Percentiles rank a stretch among this genome's conserved stretches.
phyloP scores from a whole-genome alignment of 1,284 basidiomycete species.

The Fomitopsis betulina region DNA sequence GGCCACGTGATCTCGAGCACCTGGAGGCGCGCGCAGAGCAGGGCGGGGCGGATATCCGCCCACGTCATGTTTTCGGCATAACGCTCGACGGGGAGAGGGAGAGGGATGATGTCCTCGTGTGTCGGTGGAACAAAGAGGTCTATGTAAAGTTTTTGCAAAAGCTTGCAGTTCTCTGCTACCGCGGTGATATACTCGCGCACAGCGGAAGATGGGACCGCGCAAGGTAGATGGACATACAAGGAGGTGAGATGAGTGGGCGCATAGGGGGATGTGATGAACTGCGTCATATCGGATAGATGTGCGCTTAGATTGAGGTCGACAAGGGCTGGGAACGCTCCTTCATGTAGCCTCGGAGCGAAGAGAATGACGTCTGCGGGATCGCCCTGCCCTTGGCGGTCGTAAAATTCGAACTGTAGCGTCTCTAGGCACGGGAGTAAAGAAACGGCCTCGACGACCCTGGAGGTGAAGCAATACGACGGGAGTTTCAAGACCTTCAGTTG shows the following conservation, averaged over 20 bases:
- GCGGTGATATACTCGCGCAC: constrained; percentile 39
- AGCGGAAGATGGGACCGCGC: constrained; percentile 34
- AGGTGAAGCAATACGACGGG: constrained; percentile 48
- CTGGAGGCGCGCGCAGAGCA: constrained; percentile 39
- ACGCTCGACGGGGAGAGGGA: constrained; percentile 11
- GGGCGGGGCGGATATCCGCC: constrained; percentile 44
- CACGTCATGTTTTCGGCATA: constrained; percentile 32
- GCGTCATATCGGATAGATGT: constrained; percentile 37
- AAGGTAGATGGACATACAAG: constrained; percentile 46
- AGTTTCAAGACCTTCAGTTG: constrained; percentile 45
- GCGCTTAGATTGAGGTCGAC: constrained; percentile 47
- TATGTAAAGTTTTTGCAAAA: constrained; percentile 37
- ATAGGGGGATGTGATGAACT: constrained; percentile 40
- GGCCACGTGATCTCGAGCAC: constrained; percentile 50
- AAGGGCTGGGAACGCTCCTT: constrained; percentile 51
- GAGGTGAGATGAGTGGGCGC: constrained; percentile 44
- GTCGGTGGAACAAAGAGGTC: constrained; percentile 22
- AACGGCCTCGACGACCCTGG: constrained; percentile 38
- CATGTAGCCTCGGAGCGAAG: constrained; percentile 38
- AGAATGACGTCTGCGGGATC: constrained; percentile 35
- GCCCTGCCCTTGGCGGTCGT: constrained; percentile 37
- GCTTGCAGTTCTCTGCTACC: constrained; percentile 42
- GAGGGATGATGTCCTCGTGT: constrained; percentile 6
- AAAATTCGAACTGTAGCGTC: constrained; percentile 46
- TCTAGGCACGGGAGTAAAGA: constrained; percentile 41